Base-by-base conservation (phyloP, 352 stramenopile species). In the Phytophthora ramorum region DNA sequence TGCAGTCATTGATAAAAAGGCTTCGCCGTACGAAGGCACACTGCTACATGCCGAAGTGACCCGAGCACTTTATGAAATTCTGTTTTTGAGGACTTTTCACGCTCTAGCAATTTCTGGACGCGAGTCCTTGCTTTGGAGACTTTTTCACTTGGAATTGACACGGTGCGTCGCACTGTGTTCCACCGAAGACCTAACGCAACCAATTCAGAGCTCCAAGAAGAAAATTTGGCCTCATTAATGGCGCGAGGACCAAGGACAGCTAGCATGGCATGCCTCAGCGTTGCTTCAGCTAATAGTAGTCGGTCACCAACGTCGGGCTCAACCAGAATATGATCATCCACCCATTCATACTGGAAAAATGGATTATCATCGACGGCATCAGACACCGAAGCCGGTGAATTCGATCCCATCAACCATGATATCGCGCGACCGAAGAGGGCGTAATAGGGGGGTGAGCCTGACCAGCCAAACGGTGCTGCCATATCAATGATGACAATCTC, bases 271-370 rank as follows among this genome's bases (percentile, higher is more conserved):
- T 53, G 44, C 0, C 63, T 48, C 10, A 66, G 28, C 0, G 47
- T 49, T 0, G 49, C 24, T 30, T 52, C 54, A 12, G 63, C 58
- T 8, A 54, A 12, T 7, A 55, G 26, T 2, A 57, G 26, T 4
- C 54, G 19, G 14, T 57, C 20, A n/a, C 10, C 19, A 12, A 16
- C 3, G 19, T 65, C 45, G 6, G 32, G 9, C 20, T 77, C 59
- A 14, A 78, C 49, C 7, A 71, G n/a, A 20, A 74, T 58, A n/a
- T 74, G 64, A 22, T 74, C 69, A 20, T 78, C 69, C 4, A 74
- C 65, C 70, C 65, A 75, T 22, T 74, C 70, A n/a, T 66, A 78
- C 0, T 28, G 32, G 22, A 67, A 75, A 30, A 69, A 66, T 10
- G 49, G 37, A 2, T 63, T 26, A 0, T 3, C 7, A 38, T 73